These are phyloP conservation scores for Hydrangea macrophylla DNA, from an alignment of 148 eudicot genomes.

Conservation along the genomic window DNA sequence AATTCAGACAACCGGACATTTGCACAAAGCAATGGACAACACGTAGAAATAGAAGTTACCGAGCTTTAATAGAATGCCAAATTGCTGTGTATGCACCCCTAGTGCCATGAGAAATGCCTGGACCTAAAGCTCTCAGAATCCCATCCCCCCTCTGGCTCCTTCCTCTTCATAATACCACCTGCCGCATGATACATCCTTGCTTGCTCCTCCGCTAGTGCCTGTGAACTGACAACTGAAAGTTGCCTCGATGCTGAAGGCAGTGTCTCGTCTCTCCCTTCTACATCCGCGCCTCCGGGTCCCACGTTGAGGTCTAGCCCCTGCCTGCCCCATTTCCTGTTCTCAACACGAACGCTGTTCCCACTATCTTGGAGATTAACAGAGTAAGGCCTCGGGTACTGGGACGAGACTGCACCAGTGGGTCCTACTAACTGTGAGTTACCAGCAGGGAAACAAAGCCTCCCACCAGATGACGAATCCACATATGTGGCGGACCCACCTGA, in stretches of 20 bases:
- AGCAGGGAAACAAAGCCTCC: slow-evolving; percentile 49
- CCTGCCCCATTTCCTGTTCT: slow-evolving; percentile 61
- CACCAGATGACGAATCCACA: slow-evolving; percentile 53
- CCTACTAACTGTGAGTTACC: slow-evolving; percentile 60
- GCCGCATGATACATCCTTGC: slow-evolving; percentile 52
- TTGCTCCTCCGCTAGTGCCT: slow-evolving; percentile 58
- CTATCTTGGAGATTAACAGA: slow-evolving; percentile 57
- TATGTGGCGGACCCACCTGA: slow-evolving; percentile 57
- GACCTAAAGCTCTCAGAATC: slow-evolving; percentile 51
- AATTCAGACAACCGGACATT: neutral
- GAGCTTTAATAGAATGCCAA: slow-evolving; percentile 5
- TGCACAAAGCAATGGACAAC: neutral
- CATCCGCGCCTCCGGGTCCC: slow-evolving; percentile 58
- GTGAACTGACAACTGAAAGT: slow-evolving; percentile 46
- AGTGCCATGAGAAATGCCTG: slow-evolving; percentile 79
- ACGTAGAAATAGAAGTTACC: slow-evolving; percentile 21
- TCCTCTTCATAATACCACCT: slow-evolving; percentile 61
- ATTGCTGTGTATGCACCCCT: slow-evolving; percentile 13
- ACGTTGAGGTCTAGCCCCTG: slow-evolving; percentile 83
- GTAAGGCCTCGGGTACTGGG: slow-evolving; percentile 66
- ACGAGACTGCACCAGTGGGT: slow-evolving; percentile 40
- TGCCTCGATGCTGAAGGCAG: slow-evolving; percentile 41
- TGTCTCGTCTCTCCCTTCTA: slow-evolving; percentile 55
- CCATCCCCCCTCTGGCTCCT: slow-evolving; percentile 84
- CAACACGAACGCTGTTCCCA: slow-evolving; percentile 35